phyloP scores from a whole-genome alignment of 257 asterid genomes.

The Hygrophila difformis region DNA sequence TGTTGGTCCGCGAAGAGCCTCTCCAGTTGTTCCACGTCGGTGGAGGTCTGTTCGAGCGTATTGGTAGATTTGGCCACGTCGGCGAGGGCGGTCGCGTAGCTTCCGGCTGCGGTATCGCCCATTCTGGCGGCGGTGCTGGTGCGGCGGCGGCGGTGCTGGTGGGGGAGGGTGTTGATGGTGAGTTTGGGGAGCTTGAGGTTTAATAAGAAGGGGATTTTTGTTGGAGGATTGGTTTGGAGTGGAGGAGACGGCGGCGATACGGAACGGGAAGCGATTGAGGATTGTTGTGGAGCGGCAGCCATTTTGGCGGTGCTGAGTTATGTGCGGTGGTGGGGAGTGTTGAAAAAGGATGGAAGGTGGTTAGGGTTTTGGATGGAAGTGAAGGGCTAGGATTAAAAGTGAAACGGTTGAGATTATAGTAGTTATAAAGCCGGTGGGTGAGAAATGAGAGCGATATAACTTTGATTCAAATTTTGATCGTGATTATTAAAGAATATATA shows the following conservation, averaged over 20 bases:
- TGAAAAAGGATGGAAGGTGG: constrained; percentile 9
- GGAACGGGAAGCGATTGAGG: constrained; percentile 42
- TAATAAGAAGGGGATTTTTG: constrained; percentile 38
- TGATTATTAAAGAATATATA: too few species aligned
- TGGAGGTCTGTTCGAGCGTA: constrained; percentile 34
- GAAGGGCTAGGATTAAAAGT: constrained; percentile 14
- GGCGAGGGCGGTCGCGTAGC: constrained; percentile 76
- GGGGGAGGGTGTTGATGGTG: constrained; percentile 28
- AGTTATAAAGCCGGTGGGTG: constrained; percentile 26
- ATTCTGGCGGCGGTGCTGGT: constrained; percentile 40
- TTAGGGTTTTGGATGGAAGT: constrained; percentile 25
- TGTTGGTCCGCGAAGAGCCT: constrained; percentile 41
- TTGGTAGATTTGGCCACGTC: constrained; percentile 59
- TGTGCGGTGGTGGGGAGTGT: too few species aligned
- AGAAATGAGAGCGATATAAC: constrained; percentile 25
- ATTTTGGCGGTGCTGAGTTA: constrained; percentile 25
- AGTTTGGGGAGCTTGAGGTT: constrained; percentile 42
- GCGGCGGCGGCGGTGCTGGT: constrained; percentile 18
- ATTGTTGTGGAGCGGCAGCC: constrained; percentile 54
- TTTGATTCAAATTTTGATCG: too few species aligned
- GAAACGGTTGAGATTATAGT: constrained; percentile 27
- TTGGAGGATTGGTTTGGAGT: constrained; percentile 18
- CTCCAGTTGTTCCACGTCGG: constrained; percentile 58
- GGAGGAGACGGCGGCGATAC: constrained; percentile 36
- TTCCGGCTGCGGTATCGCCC: constrained; percentile 51